Percentiles rank a stretch among this genome's conserved stretches.
phyloP scores from a whole-genome alignment of 225 moss, liverwort and hornwort species.

The Marchantia polymorpha region DNA sequence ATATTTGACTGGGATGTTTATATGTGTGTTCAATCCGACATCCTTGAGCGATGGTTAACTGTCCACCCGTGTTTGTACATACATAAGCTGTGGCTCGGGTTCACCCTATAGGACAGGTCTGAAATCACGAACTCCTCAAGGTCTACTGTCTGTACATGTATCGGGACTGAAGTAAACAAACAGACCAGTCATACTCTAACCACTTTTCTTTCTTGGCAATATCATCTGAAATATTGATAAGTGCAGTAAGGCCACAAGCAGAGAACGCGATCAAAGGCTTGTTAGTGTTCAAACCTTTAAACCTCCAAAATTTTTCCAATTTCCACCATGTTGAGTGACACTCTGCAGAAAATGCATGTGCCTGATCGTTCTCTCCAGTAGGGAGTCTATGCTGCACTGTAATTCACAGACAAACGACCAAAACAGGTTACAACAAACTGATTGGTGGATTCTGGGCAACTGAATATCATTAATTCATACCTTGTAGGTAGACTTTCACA shows the following conservation, averaged over 20 bases:
- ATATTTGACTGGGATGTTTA: too few relatives aligned
- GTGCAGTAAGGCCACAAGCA: not conserved
- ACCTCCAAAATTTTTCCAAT: conserved; percentile 3
- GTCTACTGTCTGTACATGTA: too few relatives aligned
- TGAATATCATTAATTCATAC: too few relatives aligned
- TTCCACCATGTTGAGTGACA: conserved; percentile 13
- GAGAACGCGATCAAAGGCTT: not conserved
- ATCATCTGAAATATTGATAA: not conserved
- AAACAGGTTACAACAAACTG: not conserved
- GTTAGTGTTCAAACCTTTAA: not conserved
- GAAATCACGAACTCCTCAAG: too few relatives aligned
- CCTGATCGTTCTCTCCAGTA: conserved; percentile 32
- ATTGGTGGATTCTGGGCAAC: not conserved
- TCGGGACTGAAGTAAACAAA: too few relatives aligned
- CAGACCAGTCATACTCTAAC: too few relatives aligned
- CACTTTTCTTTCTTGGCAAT: not conserved
- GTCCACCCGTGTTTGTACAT: too few relatives aligned
- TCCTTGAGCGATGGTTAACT: too few relatives aligned
- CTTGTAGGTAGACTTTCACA: too few relatives aligned
- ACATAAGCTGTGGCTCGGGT: too few relatives aligned
- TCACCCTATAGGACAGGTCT: too few relatives aligned
- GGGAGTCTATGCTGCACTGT: conserved; percentile 34
- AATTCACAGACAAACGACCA: not conserved
- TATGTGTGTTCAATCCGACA: too few relatives aligned
- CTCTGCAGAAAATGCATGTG: conserved; percentile 24